phyloP scores from a whole-genome alignment of 2,329 filamentous ascomycete species.

The Colletotrichum salicis region DNA sequence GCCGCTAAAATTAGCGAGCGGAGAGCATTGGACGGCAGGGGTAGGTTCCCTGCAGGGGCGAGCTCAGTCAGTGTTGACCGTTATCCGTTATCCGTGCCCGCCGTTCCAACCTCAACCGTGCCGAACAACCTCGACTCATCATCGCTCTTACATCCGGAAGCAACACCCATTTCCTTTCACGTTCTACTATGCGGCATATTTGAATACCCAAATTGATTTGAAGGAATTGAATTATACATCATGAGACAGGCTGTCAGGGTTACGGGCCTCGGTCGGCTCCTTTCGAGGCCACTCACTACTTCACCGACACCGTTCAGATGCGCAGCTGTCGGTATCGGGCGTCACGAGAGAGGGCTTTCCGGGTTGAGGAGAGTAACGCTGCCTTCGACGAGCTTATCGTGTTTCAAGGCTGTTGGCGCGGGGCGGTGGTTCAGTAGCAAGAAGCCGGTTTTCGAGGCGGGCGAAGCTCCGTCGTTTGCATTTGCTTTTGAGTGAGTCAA shows the following conservation, averaged over 20 bases:
- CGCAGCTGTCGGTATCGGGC: background rate
- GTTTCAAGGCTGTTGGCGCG: background rate
- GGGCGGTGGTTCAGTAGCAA: conserved; percentile 26
- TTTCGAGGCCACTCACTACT: conserved; percentile 16
- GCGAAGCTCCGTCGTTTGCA: conserved; percentile 47
- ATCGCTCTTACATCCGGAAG: background rate
- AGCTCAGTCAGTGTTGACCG: background rate
- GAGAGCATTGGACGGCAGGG: background rate
- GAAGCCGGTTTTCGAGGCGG: conserved; percentile 31
- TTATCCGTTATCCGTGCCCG: conserved; percentile 5
- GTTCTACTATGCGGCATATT: conserved; percentile 11
- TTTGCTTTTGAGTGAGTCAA: conserved; percentile 51
- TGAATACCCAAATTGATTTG: background rate
- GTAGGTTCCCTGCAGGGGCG: background rate
- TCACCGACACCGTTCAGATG: background rate
- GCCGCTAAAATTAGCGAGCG: conserved; percentile 16
- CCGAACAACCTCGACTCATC: background rate
- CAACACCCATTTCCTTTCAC: background rate
- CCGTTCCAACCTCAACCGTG: background rate
- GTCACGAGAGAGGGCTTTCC: background rate
- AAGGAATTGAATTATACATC: background rate
- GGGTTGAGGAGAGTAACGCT: background rate
- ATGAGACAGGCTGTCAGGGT: conserved; percentile 21
- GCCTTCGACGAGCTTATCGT: background rate
- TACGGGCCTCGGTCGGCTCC: conserved; percentile 12